Evolutionary conservation across 352 stramenopile species (phyloP).

Genomic region (Globisporangium middletonii): DNA sequence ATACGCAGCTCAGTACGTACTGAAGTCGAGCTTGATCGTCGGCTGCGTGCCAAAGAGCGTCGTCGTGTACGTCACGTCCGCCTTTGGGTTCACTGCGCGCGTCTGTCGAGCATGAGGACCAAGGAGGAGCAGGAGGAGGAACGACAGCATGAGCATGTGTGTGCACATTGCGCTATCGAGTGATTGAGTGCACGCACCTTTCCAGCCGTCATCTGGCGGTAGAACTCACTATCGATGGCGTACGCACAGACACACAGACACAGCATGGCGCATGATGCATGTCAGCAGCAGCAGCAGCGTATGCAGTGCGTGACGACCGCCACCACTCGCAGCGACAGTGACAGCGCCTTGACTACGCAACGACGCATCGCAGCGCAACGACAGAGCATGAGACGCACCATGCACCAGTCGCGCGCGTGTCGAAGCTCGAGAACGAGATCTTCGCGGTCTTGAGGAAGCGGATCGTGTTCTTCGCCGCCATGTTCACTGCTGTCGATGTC

Average conservation of each 20-base stretch:
- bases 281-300: neutral
- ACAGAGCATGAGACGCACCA: conserved; percentile 34
- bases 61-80: conserved; percentile 55
- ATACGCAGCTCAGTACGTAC: conserved; percentile 25
- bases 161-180: conserved; percentile 14
- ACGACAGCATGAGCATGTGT: neutral
- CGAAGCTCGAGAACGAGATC: conserved; percentile 82
- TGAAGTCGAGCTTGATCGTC: conserved; percentile 79
- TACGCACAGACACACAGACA: neutral
- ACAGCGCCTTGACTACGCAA: no score
- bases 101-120: conserved; percentile 25
- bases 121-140: no score
- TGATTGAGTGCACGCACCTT: conserved; percentile 36
- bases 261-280: neutral
- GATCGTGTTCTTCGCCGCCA: conserved; percentile 79
- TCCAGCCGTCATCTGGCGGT: conserved; percentile 68
- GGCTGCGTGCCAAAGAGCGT: conserved; percentile 47
- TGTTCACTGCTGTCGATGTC: conserved; percentile 15
- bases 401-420: conserved; percentile 59
- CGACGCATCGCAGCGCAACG: neutral
- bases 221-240: conserved; percentile 58
- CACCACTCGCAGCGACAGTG: neutral
- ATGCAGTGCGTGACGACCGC: neutral
- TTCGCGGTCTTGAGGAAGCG: conserved; percentile 85
- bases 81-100: conserved; percentile 74